Base-by-base conservation (phyloP, 768 basidiomycete species). In the Amylocystis lapponica region DNA sequence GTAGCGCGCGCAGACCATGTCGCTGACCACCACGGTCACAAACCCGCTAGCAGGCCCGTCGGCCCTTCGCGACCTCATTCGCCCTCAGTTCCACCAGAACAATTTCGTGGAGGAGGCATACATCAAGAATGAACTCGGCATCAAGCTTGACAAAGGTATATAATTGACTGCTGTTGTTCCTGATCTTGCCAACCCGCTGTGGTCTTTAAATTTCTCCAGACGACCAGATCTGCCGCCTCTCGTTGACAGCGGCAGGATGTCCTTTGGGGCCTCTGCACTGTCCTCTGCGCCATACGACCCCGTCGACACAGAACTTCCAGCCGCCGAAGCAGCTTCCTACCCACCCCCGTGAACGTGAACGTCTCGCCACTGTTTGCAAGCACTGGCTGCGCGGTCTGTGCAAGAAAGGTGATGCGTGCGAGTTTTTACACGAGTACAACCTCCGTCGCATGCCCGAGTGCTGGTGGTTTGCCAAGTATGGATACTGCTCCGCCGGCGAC, bases 351-450 rank as follows among this genome's bases (percentile, higher is more conserved):
- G 86, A 91, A 56, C 69, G 87, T 51, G 88, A 90, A 53, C 77
- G 87, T 32, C 71, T 91, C 32, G 79, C 86, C 17, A 96, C 95
- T 2, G 94, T 99, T 14, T 99, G 96, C 70, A 98, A 98, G 66
- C 96, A 98, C 67, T 98, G 95, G 87, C 78, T 99, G 32, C 80
- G 96, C 44, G 96, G 96, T 12, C 74, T 99, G 14, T 98, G 96
- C 67, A 98, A 98, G 69, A 98, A 98, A 64, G 95, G 93, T 41
- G 88, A 94, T 59, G 84, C 86, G 20, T 99, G 96, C 68, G 96
- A 98, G 68, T 99, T 98, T 65, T 75, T 98, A 60, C 96, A 99
- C 66, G 96, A 98, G 68, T 99, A 97, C 71, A 96, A 98, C 62
- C 75, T 99, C 39, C 71, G 96, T 46, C 84, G 90, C 48, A 98